Evolutionary conservation across 2,329 filamentous ascomycete genomes (phyloP), one percentile per base, ranked within the genome.

Genomic region (Colletotrichum eleusines): DNA sequence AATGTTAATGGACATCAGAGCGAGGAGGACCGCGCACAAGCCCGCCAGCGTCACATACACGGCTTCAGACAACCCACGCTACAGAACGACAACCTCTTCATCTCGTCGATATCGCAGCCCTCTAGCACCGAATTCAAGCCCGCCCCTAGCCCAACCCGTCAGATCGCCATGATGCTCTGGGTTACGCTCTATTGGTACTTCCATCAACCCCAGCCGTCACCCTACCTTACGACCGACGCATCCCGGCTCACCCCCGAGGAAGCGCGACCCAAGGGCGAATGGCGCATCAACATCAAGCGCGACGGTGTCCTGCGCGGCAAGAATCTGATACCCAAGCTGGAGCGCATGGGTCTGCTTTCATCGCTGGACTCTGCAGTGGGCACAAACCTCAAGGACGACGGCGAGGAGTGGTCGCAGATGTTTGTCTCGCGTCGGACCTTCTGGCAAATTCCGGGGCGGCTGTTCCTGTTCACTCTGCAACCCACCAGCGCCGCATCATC

Each of bases 161-260:
- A 97, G 82, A 93, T 97, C 71, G 95, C 95, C 74, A 94, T 98
- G 93, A 97, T 98, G 92, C 87, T 98, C 8, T 98, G 94, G 93
- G 90, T 94, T 42, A 95, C 94, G 1, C 84, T 98, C 51, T 97
- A 94, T 84, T 98, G 95, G 95, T 98, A 98, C 84, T 98, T 98
- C 76, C 95, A 98, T 82, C 94, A 97, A 80, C 87, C 90, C 1
- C 87, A 91, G 75, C 95, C 95, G 0, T 84, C 87, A 28, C 85
- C 88, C 0, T 87, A 89, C 60, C 78, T 96, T 42, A 85, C 86
- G 23, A 93, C 89, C 8, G 83, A 89, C 6, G 84, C 88, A 0
- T 92, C 91, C 1, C 87, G 86, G 73, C 79, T 85, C 68, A 95
- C 94, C 0, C 92, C 92, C 0, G 83, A 88, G 23, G 79, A 82